phyloP scores from a whole-genome alignment of 805 yeast species.

The Candida maris region DNA sequence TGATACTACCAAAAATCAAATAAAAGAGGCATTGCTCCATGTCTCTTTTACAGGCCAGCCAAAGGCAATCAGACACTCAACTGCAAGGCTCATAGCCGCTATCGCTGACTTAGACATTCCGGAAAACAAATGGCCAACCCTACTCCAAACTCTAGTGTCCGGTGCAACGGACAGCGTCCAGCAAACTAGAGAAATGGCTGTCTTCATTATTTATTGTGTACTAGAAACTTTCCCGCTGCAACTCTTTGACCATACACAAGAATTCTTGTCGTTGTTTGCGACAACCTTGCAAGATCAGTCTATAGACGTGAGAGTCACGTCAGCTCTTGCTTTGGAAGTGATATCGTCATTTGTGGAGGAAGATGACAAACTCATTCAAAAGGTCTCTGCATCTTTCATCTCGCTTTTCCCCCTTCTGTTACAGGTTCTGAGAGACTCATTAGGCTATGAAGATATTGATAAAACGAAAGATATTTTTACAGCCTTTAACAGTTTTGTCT shows the following conservation, averaged over 20 bases:
- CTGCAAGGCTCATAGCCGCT: conserved; percentile 84
- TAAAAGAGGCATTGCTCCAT: conserved; percentile 65
- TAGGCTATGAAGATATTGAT: conserved; percentile 67
- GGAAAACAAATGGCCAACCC: conserved; percentile 64
- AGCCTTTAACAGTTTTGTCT: conserved; percentile 74
- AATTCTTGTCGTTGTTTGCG: conserved; percentile 68
- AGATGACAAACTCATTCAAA: conserved; percentile 42
- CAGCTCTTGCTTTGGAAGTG: conserved; percentile 75
- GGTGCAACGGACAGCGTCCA: conserved; percentile 51
- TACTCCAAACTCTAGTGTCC: conserved; percentile 65
- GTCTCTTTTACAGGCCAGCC: conserved; percentile 63
- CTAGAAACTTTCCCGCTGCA: conserved; percentile 67
- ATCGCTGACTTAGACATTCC: conserved; percentile 77
- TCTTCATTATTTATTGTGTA: conserved; percentile 71
- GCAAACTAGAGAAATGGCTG: conserved; percentile 75
- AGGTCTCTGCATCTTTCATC: conserved; percentile 48
- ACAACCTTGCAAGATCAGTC: conserved; percentile 65
- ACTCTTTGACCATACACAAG: conserved; percentile 54
- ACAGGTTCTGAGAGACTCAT: conserved; percentile 70
- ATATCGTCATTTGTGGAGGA: conserved; percentile 68
- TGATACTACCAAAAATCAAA: conserved; percentile 49
- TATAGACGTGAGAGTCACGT: conserved; percentile 71
- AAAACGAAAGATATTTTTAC: conserved; percentile 74
- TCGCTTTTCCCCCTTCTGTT: conserved; percentile 76
- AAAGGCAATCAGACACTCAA: conserved; percentile 74